Base-by-base conservation (phyloP, 2,329 filamentous ascomycete species). In the Dactylonectria macrodidyma region DNA sequence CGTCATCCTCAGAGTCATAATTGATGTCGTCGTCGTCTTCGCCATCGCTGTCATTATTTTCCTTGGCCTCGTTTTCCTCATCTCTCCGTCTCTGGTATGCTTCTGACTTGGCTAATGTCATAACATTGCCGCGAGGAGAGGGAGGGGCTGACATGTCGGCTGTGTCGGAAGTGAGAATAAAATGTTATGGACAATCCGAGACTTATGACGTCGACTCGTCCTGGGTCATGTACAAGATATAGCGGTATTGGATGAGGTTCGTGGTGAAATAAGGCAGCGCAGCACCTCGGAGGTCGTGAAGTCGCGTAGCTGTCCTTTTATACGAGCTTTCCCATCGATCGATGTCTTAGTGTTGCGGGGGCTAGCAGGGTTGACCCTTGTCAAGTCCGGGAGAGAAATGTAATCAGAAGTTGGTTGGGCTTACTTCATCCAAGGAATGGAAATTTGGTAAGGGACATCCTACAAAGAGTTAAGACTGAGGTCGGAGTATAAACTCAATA, bases 31-130 rank as follows among this genome's bases (percentile, higher is more conserved):
- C 67, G 33, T 59, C 54, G 0, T 69, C 70, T 10, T 65, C 67
- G 2, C 68, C 70, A 51, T 70, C 55, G 24, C 54, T 71, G 19
- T 58, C 41, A 16, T 61, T 46, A 22, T 52, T 24, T 10, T 60
- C 50, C 36, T 56, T 48, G 22, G 59, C 65, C 41, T 57, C 22
- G n/a, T 46, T 26, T 30, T 69, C 36, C 5, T 66, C 46, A 6
- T 57, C 65, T 48, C 57, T 66, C 30, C 38, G 59, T 16, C 57
- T 65, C n/a, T 57, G 57, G 62, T 73, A 73, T 19, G 65, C 52
- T 24, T 72, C 70, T 24, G 69, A 19, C 11, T 66, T 51, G 14
- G 68, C 58, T 36, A 64, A 62, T 22, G 70, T 72, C 70, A 72
- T 73, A 44, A 72, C 57, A 36, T 69, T 73, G 3, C 55, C 36